These are phyloP conservation scores for Cercospora nicotianae DNA, from an alignment of 2,329 filamentous ascomycete species.

Conservation along the genomic window DNA sequence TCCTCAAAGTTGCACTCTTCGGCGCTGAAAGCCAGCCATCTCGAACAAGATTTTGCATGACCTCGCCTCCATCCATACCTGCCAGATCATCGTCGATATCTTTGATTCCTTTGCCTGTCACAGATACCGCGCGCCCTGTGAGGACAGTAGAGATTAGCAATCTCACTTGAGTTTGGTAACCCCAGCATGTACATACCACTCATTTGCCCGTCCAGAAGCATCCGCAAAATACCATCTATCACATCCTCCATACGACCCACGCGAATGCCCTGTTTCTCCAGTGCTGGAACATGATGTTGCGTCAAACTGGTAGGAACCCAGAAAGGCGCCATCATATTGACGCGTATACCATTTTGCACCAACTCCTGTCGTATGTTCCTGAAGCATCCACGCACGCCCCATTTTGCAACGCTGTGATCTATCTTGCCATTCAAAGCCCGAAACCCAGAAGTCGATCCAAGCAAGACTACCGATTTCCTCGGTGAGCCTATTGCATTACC, in stretches of 20 bases:
- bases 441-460: background rate
- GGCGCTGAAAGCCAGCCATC: background rate
- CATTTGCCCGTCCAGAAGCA: conserved; percentile 1
- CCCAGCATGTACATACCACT: background rate
- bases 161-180: background rate
- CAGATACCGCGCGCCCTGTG: background rate
- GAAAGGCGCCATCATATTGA: conserved; percentile 11
- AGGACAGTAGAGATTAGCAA: background rate
- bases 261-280: background rate
- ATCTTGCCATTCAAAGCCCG: background rate
- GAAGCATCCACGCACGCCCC: conserved; percentile 6
- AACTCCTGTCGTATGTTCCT: background rate
- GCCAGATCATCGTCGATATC: conserved; percentile 1
- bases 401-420: conserved; percentile 6
- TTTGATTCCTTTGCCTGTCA: conserved; percentile 1
- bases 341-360: background rate
- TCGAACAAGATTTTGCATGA: background rate
- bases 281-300: background rate
- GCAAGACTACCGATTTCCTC: background rate
- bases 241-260: conserved; percentile 2
- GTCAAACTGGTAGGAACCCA: background rate
- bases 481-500: too few species aligned
- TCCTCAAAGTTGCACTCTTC: background rate
- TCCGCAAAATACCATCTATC: background rate
- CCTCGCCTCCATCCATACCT: background rate